phyloP scores from a whole-genome alignment of 2,329 filamentous ascomycete genomes.

The Simplicillium aogashimaense region DNA sequence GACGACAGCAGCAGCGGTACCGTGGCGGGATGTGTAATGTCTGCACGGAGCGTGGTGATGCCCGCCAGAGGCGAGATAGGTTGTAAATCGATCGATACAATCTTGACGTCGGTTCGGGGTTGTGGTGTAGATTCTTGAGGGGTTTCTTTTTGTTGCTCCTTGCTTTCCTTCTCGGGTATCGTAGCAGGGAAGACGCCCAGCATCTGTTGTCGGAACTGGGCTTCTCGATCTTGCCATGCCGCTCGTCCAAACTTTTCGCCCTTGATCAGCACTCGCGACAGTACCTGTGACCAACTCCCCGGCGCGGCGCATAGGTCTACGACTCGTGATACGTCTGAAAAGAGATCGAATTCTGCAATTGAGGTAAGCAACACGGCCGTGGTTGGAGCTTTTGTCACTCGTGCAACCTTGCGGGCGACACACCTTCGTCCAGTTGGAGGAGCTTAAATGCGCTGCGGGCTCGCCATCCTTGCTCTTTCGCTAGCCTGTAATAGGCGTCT shows the following conservation, averaged over 20 bases:
- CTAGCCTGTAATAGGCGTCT: conserved; percentile 93
- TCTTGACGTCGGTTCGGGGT: conserved; percentile 68
- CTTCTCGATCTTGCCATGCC: conserved; percentile 80
- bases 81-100: conserved; percentile 91
- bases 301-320: conserved; percentile 95
- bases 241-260: conserved; percentile 80
- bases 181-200: conserved; percentile 36
- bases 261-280: conserved; percentile 87
- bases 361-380: too few species aligned
- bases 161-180: conserved; percentile 10
- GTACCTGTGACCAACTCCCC: conserved; percentile 93
- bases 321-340: conserved; percentile 80
- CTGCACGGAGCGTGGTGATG: conserved; percentile 83
- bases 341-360: conserved; percentile 76
- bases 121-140: conserved; percentile 9
- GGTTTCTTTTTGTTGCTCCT: conserved; percentile 4
- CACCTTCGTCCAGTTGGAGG: conserved; percentile 80
- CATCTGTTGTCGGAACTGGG: conserved; percentile 52
- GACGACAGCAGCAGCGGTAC: conserved; percentile 81
- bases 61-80: conserved; percentile 91
- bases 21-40: conserved; percentile 95
- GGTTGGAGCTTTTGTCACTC: not conserved
- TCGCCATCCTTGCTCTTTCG: conserved; percentile 98
- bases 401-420: conserved; percentile 3
- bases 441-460: conserved; percentile 95